These are phyloP conservation scores for Elongisporangium anandrum DNA, from an alignment of 352 stramenopile species.

Conservation along the genomic window DNA sequence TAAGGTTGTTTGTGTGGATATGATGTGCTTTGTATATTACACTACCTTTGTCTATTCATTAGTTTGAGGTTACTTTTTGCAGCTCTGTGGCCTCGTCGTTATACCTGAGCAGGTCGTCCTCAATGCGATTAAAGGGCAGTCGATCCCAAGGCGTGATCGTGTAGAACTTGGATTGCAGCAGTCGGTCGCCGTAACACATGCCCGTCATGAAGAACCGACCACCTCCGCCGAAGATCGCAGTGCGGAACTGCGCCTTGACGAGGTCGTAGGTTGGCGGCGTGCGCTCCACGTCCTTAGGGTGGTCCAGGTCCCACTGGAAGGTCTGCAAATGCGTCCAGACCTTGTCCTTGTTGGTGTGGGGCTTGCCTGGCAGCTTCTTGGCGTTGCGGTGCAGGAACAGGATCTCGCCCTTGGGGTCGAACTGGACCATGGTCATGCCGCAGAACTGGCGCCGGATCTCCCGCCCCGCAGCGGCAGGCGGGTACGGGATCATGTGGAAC, in stretches of 20 bases:
- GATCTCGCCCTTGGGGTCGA: slow-evolving; percentile 19
- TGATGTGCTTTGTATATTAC: not conserved
- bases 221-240: slow-evolving; percentile 13
- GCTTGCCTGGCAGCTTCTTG: slow-evolving; percentile 24
- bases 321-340: slow-evolving; percentile 23
- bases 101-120: slow-evolving; percentile 35
- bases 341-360: slow-evolving; percentile 16
- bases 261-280: slow-evolving; percentile 9
- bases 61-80: slow-evolving; percentile 9
- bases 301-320: slow-evolving; percentile 10
- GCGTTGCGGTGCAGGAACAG: slow-evolving; percentile 58
- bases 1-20: not conserved
- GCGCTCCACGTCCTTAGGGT: slow-evolving; percentile 1
- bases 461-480: slow-evolving; percentile 37
- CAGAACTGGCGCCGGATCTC: slow-evolving; percentile 40
- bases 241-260: slow-evolving; percentile 15
- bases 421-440: slow-evolving; percentile 45
- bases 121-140: slow-evolving; percentile 32
- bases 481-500: slow-evolving; percentile 42
- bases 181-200: slow-evolving; percentile 24
- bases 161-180: slow-evolving; percentile 17
- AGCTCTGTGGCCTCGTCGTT: slow-evolving; percentile 20
- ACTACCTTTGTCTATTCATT: slow-evolving; percentile 4
- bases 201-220: slow-evolving; percentile 19
- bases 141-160: slow-evolving; percentile 13